These are phyloP conservation scores for Ceratocystis cubensis DNA, from an alignment of 2,329 filamentous ascomycete genomes.

Conservation along the genomic window DNA sequence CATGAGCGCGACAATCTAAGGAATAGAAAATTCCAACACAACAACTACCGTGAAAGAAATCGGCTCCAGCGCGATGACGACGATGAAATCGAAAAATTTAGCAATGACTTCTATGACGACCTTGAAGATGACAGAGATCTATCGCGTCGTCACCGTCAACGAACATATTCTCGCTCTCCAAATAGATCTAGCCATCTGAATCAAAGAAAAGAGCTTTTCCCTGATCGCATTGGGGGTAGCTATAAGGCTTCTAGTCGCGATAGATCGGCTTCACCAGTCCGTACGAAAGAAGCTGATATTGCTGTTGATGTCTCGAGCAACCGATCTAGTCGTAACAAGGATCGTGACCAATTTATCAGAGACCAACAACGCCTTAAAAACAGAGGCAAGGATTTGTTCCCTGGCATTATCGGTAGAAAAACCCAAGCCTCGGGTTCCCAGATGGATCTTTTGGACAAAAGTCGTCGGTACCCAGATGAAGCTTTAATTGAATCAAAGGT, in stretches of 20 bases:
- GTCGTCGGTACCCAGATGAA: not conserved
- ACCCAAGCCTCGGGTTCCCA: slow-evolving; percentile 22
- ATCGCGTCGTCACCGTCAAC: slow-evolving; percentile 26
- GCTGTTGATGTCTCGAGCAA: not conserved
- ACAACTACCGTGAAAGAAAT: slow-evolving; percentile 34
- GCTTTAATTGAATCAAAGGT: not conserved
- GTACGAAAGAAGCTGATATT: slow-evolving; percentile 29
- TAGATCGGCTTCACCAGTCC: slow-evolving; percentile 41
- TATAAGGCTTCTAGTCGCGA: slow-evolving; percentile 28
- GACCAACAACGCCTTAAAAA: slow-evolving; percentile 27
- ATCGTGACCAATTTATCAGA: slow-evolving; percentile 28
- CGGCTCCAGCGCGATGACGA: slow-evolving; percentile 27
- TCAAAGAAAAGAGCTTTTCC: slow-evolving; percentile 52
- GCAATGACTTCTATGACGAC: slow-evolving; percentile 76
- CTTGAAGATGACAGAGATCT: slow-evolving; percentile 42
- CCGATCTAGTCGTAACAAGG: slow-evolving; percentile 28
- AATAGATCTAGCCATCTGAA: slow-evolving; percentile 27
- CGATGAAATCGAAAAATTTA: slow-evolving; percentile 47
- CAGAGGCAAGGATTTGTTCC: slow-evolving; percentile 32
- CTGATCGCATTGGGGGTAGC: slow-evolving; percentile 28
- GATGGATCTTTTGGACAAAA: slow-evolving; percentile 13
- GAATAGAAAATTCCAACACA: slow-evolving; percentile 29
- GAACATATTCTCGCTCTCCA: slow-evolving; percentile 26
- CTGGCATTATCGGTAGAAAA: slow-evolving; percentile 26
- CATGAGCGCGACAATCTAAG: slow-evolving; percentile 49